Evolutionary conservation across 768 basidiomycete genomes (phyloP), one percentile per base, ranked within the genome.

Genomic region (Suillus variegatus): DNA sequence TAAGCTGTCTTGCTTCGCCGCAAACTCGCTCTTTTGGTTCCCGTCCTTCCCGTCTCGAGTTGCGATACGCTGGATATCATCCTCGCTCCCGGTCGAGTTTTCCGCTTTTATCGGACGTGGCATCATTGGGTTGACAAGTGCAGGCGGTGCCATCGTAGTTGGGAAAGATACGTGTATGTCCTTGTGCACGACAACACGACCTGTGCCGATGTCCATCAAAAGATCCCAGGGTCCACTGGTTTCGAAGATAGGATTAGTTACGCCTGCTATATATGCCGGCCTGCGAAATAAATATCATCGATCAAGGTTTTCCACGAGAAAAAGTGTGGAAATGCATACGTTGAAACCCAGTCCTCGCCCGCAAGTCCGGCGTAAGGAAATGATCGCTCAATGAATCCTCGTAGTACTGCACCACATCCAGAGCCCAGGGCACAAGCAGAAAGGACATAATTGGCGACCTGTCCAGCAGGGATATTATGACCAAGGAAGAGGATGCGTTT

Each of bases 401-500:
- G 81, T 64, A 99, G 77, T 28, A 93, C 80, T 25, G 85, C 86
- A 0, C 97, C 97, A 70, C 94, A 94, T 8, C 97, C 97, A 14
- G 92, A 94, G 1, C 89, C 95, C 6, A 99, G 81, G 6, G 97
- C 94, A 75, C 96, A 98, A 2, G 97, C 95, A 6, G 96, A 92
- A 16, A 99, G 83, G 7, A 99, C 97, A 74, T 93, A 94, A 69
- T 86, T 89, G 57, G 95, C 93, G 32, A 99, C 95, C 72, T 92
- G 87, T 14, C 93, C 91, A 0, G 97, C 96, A 43, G 95, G 93
- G 68, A 91, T 86, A 72, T 86, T 91, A 72, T 97, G 90, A 0
- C 96, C 95, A 63, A 99, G 80, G 79, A 99, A 98, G 68, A 99
- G 90, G 68, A 99, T 92, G n/a, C 96, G 90, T 71, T 98, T 97